phyloP scores from a whole-genome alignment of 441 rosid genomes.

The Hura crepitans region DNA sequence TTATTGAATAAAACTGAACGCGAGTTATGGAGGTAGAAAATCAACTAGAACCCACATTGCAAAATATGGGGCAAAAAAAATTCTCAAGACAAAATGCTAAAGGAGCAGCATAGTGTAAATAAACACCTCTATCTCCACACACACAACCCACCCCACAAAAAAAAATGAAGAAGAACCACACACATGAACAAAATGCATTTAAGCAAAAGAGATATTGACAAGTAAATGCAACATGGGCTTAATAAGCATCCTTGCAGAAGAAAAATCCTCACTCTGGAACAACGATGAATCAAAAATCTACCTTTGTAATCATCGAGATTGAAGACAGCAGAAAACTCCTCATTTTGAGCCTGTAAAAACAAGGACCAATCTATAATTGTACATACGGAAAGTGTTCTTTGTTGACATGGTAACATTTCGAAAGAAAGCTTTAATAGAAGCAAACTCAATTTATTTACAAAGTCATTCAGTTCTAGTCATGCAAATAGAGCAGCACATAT shows the following conservation, averaged over 20 bases:
- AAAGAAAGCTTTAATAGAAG: not conserved
- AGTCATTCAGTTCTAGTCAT: constrained; percentile 6
- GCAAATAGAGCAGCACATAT: not conserved
- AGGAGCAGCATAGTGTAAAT: not conserved
- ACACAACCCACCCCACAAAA: too few species aligned
- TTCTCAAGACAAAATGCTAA: not conserved
- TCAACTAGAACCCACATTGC: not conserved
- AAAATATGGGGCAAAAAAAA: not conserved
- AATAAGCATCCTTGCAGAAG: not conserved
- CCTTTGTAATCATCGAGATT: constrained; percentile 97
- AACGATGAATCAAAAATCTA: constrained; percentile 21
- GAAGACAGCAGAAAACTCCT: constrained; percentile 65
- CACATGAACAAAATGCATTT: not conserved
- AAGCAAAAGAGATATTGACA: not conserved
- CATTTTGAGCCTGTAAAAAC: constrained; percentile 74
- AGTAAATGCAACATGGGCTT: not conserved
- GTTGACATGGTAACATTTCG: not conserved
- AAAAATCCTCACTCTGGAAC: not conserved
- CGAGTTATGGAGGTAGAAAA: not conserved
- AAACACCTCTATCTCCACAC: too few species aligned
- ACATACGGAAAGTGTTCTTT: not conserved
- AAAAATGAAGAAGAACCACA: too few species aligned
- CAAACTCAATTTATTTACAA: not conserved
- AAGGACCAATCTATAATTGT: not conserved
- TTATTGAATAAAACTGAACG: not conserved